Evolutionary conservation across 2,329 filamentous ascomycete species (phyloP), one percentile per base, ranked within the genome.

Genomic region (Fusarium nanum): DNA sequence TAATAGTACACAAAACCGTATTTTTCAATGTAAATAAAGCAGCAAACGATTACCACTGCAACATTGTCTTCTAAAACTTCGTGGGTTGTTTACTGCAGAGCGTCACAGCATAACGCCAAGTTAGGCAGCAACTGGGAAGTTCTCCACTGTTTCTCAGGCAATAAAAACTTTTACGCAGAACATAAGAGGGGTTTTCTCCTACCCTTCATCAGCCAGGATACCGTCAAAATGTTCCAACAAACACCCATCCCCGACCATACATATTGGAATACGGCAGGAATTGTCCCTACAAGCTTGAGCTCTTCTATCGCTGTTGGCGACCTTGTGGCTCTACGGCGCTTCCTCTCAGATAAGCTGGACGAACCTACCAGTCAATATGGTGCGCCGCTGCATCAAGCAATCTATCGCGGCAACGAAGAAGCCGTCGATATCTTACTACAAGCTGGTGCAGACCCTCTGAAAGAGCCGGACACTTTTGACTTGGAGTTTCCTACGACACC

Each of bases 301-400:
- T 37, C 34, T n/a, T 37, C 34, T 37, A n/a, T n/a, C 18, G 34
- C 34, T 37, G 5, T n/a, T 7, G 34, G 34, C 34, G 34, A 37
- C 34, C 34, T 37, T 11, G 10, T 10, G 5, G 34, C 34, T 7
- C 9, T 37, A n/a, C 18, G 34, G 9, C 9, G 18, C 34, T 37
- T 37, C 18, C 34, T 37, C 9, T n/a, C 34, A n/a, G 18, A 11
- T n/a, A 11, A n/a, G 3, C 18, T 37, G 11, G 34, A 37, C 34
- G 16, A 11, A 37, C 3, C 18, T 11, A 6, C 18, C 18, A n/a
- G 1, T 4, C 3, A 0, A 11, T 37, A n/a, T 6, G 18, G 34
- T 37, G 34, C 18, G 34, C 9, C 34, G 18, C 34, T 37, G 5
- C 18, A 37, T 1, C 34, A 37, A 3, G 34, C 34, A 37, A 37